Percentiles rank a stretch among this genome's conserved stretches.
Conservation (phyloP, 2,329 filamentous ascomycete species). For the Exophiala sideris region DNA sequence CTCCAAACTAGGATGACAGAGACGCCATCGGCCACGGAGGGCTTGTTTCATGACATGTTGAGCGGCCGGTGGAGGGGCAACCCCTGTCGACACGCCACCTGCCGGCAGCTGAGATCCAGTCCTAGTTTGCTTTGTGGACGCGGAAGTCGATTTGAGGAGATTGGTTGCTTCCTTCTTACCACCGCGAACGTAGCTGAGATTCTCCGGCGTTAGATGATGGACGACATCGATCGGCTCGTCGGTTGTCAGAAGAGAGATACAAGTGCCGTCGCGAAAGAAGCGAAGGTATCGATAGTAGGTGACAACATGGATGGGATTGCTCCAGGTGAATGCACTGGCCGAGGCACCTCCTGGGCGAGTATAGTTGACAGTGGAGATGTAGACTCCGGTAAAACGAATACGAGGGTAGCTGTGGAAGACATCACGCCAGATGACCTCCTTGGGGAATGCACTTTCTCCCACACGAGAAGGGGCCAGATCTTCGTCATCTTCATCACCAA, state of each 20-base stretch:
- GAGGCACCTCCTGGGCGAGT: conserved; percentile 74
- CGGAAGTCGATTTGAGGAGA: conserved; percentile 20
- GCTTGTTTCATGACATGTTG: conserved; percentile 66
- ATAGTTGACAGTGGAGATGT: conserved; percentile 97
- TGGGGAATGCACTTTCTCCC: conserved; percentile 25
- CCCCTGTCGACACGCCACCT: conserved; percentile 30
- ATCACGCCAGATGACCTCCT: conserved; percentile 47
- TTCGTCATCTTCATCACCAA: conserved; percentile 33
- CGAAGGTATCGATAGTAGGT: conserved; percentile 97
- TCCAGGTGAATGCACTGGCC: conserved; percentile 70
- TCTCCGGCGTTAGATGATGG: conserved; percentile 71
- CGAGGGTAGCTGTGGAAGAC: conserved; percentile 83
- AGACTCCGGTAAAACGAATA: conserved; percentile 90
- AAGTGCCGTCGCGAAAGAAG: conserved; percentile 86
- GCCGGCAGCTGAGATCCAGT: conserved; percentile 39
- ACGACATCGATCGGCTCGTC: conserved; percentile 83
- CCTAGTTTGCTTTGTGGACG: conserved; percentile 28
- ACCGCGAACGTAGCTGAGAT: conserved; percentile 47
- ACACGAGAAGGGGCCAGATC: conserved; percentile 27
- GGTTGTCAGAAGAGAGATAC: conserved; percentile 76
- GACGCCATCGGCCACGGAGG: conserved; percentile 62
- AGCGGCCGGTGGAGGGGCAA: conserved; percentile 36
- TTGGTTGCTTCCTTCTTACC: conserved; percentile 17
- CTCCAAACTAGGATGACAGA: conserved; percentile 50
- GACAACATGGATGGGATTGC: conserved; percentile 83